Evolutionary conservation across 2,329 filamentous ascomycete genomes (phyloP).

Genomic region (Ophiostoma ulmi): DNA sequence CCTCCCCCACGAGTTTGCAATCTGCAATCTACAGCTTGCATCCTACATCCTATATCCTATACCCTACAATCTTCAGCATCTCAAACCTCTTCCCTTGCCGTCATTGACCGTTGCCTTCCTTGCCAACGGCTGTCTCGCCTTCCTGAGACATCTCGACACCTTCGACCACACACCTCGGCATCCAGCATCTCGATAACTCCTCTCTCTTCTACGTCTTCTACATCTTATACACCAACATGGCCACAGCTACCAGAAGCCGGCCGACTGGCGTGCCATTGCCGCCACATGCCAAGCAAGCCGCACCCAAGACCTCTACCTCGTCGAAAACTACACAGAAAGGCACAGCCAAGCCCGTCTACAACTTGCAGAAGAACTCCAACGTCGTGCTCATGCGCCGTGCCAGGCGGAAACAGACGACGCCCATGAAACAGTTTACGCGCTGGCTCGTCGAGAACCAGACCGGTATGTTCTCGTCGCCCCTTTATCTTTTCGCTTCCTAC

Average conservation of each 20-base stretch:
- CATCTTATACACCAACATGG: constrained; percentile 9
- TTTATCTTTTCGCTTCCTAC: not conserved
- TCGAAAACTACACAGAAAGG: constrained; percentile 30
- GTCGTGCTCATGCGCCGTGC: constrained; percentile 49
- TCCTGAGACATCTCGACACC: not conserved
- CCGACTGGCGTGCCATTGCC: constrained; percentile 17
- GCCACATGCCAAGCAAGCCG: constrained; percentile 13
- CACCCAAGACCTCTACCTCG: not conserved
- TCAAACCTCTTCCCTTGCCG: not conserved
- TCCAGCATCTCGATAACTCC: not conserved
- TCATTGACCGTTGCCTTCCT: not conserved
- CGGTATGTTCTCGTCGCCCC: constrained; percentile 48
- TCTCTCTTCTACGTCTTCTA: not conserved
- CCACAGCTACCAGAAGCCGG: constrained; percentile 16
- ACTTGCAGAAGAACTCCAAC: constrained; percentile 50
- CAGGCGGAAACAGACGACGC: constrained; percentile 58
- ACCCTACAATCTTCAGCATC: constrained; percentile 1
- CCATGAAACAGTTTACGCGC: constrained; percentile 55
- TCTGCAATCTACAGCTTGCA: not conserved
- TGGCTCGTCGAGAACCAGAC: constrained; percentile 77
- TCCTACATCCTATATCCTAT: not conserved
- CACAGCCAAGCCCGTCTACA: constrained; percentile 51
- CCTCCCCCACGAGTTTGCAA: not conserved
- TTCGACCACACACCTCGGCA: not conserved
- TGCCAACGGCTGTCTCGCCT: constrained; percentile 12